Conservation (phyloP, 768 basidiomycete species). For the Russula sp. region DNA sequence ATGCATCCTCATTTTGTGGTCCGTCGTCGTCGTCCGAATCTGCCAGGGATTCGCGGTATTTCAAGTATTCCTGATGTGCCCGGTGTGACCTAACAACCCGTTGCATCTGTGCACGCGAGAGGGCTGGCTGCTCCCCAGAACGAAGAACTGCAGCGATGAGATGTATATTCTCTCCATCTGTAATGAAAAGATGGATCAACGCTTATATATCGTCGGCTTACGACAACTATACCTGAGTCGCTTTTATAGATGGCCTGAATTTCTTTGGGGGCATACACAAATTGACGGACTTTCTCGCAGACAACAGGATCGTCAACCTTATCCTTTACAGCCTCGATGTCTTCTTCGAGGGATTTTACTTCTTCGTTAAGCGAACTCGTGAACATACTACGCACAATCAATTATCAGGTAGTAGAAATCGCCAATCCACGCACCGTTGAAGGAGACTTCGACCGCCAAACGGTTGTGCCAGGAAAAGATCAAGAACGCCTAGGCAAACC, state of each 20-base stretch:
- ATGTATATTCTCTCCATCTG: constrained; percentile 63
- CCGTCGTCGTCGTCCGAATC: constrained; percentile 95
- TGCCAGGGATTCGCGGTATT: constrained; percentile 46
- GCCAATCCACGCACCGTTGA: constrained; percentile 52
- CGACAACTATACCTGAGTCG: constrained; percentile 61
- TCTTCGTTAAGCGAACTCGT: constrained; percentile 88
- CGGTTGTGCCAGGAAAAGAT: constrained; percentile 93
- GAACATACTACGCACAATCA: constrained; percentile 66
- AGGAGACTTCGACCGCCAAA: constrained; percentile 91
- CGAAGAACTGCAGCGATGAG: constrained; percentile 75
- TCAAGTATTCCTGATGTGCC: constrained; percentile 72
- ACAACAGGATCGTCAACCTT: constrained; percentile 85
- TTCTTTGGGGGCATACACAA: constrained; percentile 81
- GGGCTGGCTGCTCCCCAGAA: constrained; percentile 62
- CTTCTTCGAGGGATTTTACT: constrained; percentile 73
- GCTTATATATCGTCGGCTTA: not conserved
- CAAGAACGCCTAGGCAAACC: constrained; percentile 50
- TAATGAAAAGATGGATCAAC: not conserved
- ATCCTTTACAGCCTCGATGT: constrained; percentile 79
- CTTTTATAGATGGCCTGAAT: constrained; percentile 75
- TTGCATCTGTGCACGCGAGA: constrained; percentile 73
- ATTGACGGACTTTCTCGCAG: constrained; percentile 81
- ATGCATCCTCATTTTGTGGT: constrained; percentile 89
- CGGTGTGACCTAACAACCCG: constrained; percentile 70
- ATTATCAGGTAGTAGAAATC: not conserved